phyloP scores from a whole-genome alignment of 805 yeast genomes.

The Citeromyces nyonsensis region DNA sequence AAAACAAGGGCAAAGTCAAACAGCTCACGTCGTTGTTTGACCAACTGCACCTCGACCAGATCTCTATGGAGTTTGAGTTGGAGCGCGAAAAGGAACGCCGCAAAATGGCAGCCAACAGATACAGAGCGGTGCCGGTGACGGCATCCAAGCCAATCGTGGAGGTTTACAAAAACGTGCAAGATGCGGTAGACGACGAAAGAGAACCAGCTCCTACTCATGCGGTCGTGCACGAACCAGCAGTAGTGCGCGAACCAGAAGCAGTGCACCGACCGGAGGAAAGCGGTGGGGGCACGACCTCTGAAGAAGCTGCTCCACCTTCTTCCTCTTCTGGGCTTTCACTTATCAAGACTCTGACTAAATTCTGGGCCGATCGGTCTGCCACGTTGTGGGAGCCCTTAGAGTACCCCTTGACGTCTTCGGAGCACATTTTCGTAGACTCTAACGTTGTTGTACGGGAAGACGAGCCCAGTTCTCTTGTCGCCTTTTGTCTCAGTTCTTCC shows the following conservation, averaged over 20 bases:
- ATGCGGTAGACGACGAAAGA: slow-evolving; percentile 63
- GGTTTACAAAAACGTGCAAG: slow-evolving; percentile 74
- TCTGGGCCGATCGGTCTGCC: slow-evolving; percentile 97
- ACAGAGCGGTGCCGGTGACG: slow-evolving; percentile 55
- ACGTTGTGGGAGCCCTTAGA: slow-evolving; percentile 87
- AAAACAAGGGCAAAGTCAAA: slow-evolving; percentile 30
- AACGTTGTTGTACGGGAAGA: slow-evolving; percentile 90
- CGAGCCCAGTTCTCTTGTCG: slow-evolving; percentile 89
- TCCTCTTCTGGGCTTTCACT: slow-evolving; percentile 62
- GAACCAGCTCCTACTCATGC: too few species aligned
- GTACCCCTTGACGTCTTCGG: slow-evolving; percentile 67
- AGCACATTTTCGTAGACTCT: slow-evolving; percentile 88
- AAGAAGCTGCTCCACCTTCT: slow-evolving; percentile 27
- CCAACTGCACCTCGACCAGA: slow-evolving; percentile 62
- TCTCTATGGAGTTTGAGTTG: slow-evolving; percentile 73
- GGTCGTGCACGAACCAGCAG: too few species aligned
- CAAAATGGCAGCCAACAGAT: slow-evolving; percentile 37
- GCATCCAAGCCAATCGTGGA: slow-evolving; percentile 81
- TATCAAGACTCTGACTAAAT: slow-evolving; percentile 70
- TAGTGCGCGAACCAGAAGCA: background rate
- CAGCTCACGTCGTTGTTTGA: slow-evolving; percentile 55
- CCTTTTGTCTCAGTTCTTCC: slow-evolving; percentile 76
- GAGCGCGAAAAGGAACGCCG: slow-evolving; percentile 72
- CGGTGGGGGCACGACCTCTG: slow-evolving; percentile 4
- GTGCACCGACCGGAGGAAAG: slow-evolving; percentile 1